Percentiles rank a stretch among this genome's conserved stretches.
These are phyloP conservation scores for Fusarium beomiforme DNA, from an alignment of 2,329 filamentous ascomycete species.

Conservation along the genomic window DNA sequence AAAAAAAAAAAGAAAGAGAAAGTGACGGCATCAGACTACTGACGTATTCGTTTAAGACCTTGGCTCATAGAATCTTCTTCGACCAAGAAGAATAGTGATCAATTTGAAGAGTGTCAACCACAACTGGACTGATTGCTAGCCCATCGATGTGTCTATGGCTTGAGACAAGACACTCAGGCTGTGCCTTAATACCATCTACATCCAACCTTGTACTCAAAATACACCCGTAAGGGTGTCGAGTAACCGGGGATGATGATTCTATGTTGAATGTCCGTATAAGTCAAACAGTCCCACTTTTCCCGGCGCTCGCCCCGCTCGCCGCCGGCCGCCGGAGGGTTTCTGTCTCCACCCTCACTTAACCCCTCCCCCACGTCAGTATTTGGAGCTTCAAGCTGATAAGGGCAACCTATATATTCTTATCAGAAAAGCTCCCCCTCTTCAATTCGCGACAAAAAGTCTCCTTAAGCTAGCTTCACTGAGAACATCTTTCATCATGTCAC, in stretches of 20 bases:
- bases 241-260: neutral
- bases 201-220: too few relatives aligned
- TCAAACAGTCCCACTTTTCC: constrained; percentile 9
- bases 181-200: too few relatives aligned
- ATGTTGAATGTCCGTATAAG: neutral
- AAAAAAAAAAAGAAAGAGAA: fast-evolving
- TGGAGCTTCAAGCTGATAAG: constrained; percentile 34
- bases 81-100: too few relatives aligned
- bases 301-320: neutral
- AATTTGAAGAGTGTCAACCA: too few relatives aligned
- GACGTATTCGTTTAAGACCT: fast-evolving
- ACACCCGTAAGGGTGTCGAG: neutral
- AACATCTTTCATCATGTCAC: constrained; percentile 47
- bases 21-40: neutral
- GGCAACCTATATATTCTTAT: constrained; percentile 6
- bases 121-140: neutral
- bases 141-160: too few relatives aligned
- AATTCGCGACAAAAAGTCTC: neutral
- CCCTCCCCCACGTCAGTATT: constrained; percentile 25
- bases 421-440: constrained; percentile 16
- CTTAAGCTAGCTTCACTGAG: neutral
- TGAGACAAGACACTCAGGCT: neutral
- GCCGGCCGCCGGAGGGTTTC: constrained; percentile 5
- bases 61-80: too few relatives aligned
- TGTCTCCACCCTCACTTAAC: neutral